Evolutionary conservation across 1,139 yeast genomes (phyloP).

Genomic region (Yamadazyma taylorii): DNA sequence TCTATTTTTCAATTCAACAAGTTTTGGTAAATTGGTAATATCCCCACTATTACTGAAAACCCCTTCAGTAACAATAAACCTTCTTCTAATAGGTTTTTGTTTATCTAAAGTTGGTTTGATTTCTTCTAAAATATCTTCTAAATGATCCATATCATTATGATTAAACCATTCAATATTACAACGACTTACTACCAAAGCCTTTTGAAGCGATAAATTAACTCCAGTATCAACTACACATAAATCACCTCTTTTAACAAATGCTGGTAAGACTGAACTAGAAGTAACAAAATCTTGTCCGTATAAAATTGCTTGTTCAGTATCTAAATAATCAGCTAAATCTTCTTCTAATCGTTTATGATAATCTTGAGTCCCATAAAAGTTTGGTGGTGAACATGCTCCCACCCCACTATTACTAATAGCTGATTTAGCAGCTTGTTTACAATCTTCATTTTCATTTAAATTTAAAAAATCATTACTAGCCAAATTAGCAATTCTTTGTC

Average conservation of each 20-base stretch:
- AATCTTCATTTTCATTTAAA: constrained; percentile 46
- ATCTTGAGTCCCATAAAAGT: constrained; percentile 95
- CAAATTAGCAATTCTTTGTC: constrained; percentile 52
- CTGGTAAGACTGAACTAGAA: constrained; percentile 94
- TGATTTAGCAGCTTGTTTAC: constrained; percentile 56
- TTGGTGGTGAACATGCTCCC: constrained; percentile 99
- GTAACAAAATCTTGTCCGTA: constrained; percentile 95
- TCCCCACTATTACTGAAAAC: constrained; percentile 82
- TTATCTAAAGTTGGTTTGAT: constrained; percentile 63
- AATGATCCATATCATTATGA: constrained; percentile 84
- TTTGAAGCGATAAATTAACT: constrained; percentile 76
- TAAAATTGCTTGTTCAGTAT: constrained; percentile 74
- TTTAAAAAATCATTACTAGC: constrained; percentile 64
- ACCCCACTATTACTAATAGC: constrained; percentile 79
- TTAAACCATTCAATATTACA: constrained; percentile 82
- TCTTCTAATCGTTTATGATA: constrained; percentile 82
- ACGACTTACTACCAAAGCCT: constrained; percentile 83
- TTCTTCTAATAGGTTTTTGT: constrained; percentile 75
- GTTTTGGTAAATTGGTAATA: constrained; percentile 65
- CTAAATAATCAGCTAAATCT: constrained; percentile 71
- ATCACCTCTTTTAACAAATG: constrained; percentile 94
- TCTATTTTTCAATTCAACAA: constrained; percentile 73
- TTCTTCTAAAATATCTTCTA: constrained; percentile 65
- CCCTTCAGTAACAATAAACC: constrained; percentile 90
- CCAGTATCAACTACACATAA: constrained; percentile 85